phyloP scores from a whole-genome alignment of 345 rosid genomes.

The Laguncularia racemosa region DNA sequence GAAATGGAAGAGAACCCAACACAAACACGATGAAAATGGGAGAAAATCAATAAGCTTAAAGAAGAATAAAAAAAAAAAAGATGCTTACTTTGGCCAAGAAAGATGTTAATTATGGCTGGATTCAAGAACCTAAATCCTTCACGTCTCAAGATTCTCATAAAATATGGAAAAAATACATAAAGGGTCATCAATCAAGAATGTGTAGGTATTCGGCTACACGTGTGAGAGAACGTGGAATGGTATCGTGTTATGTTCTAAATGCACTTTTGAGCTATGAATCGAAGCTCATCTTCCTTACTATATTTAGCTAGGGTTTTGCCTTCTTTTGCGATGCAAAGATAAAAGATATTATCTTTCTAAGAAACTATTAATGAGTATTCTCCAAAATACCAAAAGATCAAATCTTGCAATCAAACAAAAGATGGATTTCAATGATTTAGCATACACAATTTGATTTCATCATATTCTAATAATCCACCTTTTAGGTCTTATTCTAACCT shows the following conservation, averaged over 20 bases:
- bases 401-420: no score
- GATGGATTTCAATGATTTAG: no score
- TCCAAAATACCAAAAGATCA: not conserved
- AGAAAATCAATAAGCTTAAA: no score
- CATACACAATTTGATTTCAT: no score
- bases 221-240: constrained; percentile 72
- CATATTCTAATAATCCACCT: no score
- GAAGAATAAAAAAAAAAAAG: no score
- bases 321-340: constrained; percentile 68
- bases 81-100: no score
- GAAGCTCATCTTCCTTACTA: constrained; percentile 48
- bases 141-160: constrained; percentile 29
- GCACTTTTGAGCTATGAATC: constrained; percentile 44
- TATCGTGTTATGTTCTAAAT: constrained; percentile 52
- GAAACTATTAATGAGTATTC: constrained; percentile 40
- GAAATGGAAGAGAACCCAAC: no score
- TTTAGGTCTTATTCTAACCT: no score
- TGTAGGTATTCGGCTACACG: constrained; percentile 41
- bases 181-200: constrained; percentile 49
- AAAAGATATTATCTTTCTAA: constrained; percentile 44
- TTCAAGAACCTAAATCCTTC: constrained; percentile 49
- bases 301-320: constrained; percentile 50
- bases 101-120: no score
- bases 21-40: no score
- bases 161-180: constrained; percentile 51